A percentile compares a stretch with the other conserved stretches of the same genome.
These are phyloP conservation scores for Colletotrichum plurivorum DNA, from an alignment of 2,329 filamentous ascomycete genomes.

Conservation along the genomic window DNA sequence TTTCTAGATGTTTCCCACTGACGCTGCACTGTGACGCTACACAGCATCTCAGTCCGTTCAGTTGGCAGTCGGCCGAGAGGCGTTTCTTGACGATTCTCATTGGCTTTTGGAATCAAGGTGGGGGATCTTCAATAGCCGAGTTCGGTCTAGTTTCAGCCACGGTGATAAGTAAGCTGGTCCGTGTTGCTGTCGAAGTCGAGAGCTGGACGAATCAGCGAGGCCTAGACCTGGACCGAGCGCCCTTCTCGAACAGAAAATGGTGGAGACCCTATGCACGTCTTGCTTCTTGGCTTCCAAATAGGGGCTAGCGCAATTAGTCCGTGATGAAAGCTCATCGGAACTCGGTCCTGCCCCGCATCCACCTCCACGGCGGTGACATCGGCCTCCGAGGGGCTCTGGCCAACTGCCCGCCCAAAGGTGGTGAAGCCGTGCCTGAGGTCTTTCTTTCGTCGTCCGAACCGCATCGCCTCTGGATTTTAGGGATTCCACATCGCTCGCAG, in stretches of 20 bases:
- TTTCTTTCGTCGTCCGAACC: conserved; percentile 16
- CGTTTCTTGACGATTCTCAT: background rate
- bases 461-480: conserved; percentile 14
- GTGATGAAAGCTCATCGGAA: background rate
- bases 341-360: background rate
- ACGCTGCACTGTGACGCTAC: background rate
- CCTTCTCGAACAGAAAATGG: background rate
- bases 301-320: conserved; percentile 44
- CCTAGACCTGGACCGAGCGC: background rate
- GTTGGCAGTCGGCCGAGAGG: no score
- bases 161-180: background rate
- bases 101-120: background rate
- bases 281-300: conserved; percentile 51
- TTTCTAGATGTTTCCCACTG: conserved; percentile 2
- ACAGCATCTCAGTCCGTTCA: no score
- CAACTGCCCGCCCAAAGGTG: background rate
- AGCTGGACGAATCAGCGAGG: background rate
- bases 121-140: background rate
- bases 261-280: conserved; percentile 6
- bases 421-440: no score
- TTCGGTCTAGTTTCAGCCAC: background rate
- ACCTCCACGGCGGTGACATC: conserved; percentile 15
- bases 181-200: background rate
- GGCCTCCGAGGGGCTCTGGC: conserved; percentile 6
- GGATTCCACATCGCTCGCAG: conserved; percentile 2